Base-by-base conservation (phyloP, 2,329 filamentous ascomycete species). In the Plectosphaerella cucumerina region DNA sequence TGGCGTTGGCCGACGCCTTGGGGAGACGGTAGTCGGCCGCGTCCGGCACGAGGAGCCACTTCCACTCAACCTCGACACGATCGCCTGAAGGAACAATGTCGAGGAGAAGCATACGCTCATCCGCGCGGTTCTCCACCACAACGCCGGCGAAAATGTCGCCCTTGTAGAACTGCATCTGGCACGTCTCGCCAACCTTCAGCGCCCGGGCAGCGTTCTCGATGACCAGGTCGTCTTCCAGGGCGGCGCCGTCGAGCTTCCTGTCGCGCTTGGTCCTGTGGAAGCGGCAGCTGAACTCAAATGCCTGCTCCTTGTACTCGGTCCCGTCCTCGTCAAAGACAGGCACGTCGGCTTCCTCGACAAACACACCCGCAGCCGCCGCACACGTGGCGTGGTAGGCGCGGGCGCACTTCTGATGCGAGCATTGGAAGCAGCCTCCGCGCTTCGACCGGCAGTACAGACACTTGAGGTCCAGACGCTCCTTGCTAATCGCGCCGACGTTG, bases 401-500 rank as follows among this genome's bases (percentile, higher is more conserved):
- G 4, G 90, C 87, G 62, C 94, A 99, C 67, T 96, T 97, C 74
- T 92, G 93, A 59, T 90, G 87, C 1, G 90, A 95, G 70, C 94
- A 99, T 68, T 97, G 93, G 72, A 99, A 95, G 70, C 93, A 97
- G 15, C 90, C 90, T n/a, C 94, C 94, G 51, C 88, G 89, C 68
- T 94, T 95, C 31, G 91, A 95, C 33, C 92, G 89, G 65, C 94
- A 99, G 71, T 90, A 96, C 55, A 96, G 84, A 68, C 94, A 99
- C 69, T 96, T 96, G 59, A 97, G 84, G 22, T 95, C 91, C 59
- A 96, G 74, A 18, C 93, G 88, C 50, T 89, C 90, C 67, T 94
- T 93, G 64, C 89, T 85, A 58, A 97, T 91, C 54, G 83, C 82
- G n/a, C 82, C 80, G 47, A 91, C 81, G 58, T 95, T 93, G 58